These are phyloP conservation scores for Cupressus sempervirens DNA, from an alignment of 75 land plant species.

Conservation along the genomic window DNA sequence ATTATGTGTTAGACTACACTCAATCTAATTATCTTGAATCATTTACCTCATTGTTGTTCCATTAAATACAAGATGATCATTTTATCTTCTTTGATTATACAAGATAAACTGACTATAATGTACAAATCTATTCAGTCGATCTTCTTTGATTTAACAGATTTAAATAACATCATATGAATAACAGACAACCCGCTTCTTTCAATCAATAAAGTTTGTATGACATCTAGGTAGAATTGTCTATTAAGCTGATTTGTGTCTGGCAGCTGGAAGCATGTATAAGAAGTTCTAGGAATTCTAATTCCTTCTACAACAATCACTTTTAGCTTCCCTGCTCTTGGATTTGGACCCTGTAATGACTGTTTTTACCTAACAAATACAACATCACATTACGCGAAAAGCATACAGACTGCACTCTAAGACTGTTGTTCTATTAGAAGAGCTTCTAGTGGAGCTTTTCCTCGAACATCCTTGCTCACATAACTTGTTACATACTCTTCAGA, in stretches of 20 bases:
- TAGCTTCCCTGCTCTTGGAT: too few relatives aligned
- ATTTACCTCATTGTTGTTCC: too few relatives aligned
- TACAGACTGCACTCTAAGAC: neutral
- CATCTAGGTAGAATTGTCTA: neutral
- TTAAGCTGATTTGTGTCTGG: neutral
- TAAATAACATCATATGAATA: too few relatives aligned
- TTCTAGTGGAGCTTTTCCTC: neutral
- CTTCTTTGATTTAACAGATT: too few relatives aligned
- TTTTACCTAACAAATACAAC: neutral
- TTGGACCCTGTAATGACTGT: neutral
- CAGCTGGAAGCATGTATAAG: neutral
- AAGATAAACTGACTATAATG: too few relatives aligned
- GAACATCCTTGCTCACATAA: neutral
- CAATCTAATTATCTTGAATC: too few relatives aligned
- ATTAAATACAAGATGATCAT: too few relatives aligned
- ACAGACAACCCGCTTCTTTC: too few relatives aligned
- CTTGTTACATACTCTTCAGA: slow-evolving; percentile 4
- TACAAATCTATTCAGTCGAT: too few relatives aligned
- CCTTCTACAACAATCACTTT: neutral
- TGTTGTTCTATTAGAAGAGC: neutral
- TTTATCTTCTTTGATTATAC: too few relatives aligned
- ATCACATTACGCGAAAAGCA: neutral
- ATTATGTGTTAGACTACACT: too few relatives aligned
- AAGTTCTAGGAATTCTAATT: neutral
- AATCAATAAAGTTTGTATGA: neutral